Percentiles rank a stretch among this genome's conserved stretches.
phyloP scores from a whole-genome alignment of 441 rosid species.

The Populus trichocarpa region DNA sequence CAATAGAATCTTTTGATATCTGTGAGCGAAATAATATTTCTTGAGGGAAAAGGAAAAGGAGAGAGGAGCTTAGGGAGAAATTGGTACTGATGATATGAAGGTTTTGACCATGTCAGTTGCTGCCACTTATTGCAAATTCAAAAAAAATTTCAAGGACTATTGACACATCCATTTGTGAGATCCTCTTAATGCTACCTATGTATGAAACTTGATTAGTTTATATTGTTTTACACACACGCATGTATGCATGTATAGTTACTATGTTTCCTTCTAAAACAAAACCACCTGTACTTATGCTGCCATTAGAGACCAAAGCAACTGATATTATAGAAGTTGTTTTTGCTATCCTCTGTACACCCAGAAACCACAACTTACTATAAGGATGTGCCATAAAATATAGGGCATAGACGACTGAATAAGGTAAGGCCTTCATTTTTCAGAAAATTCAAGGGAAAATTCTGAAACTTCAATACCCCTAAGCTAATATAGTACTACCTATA shows the following conservation, averaged over 20 bases:
- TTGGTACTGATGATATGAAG: not conserved
- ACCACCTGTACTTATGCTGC: not conserved
- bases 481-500: not conserved
- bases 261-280: not conserved
- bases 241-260: not conserved
- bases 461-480: not conserved
- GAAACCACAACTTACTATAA: not conserved
- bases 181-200: not conserved
- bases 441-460: not conserved
- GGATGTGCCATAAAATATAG: conserved; percentile 5
- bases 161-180: not conserved
- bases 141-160: not conserved
- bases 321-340: not conserved
- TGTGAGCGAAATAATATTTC: not conserved
- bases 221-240: too few relatives aligned
- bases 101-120: too few relatives aligned
- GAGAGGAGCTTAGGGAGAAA: not conserved
- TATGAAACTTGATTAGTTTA: not conserved
- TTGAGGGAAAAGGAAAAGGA: not conserved
- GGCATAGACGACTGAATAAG: too few relatives aligned
- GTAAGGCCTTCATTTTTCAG: not conserved
- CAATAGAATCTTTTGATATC: not conserved
- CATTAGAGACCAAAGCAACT: not conserved
- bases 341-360: not conserved
- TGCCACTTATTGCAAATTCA: too few relatives aligned